Percentiles rank a stretch among this genome's conserved stretches.
Conservation (phyloP, 2,329 filamentous ascomycete genomes). For the Aspergillus glaucus region DNA sequence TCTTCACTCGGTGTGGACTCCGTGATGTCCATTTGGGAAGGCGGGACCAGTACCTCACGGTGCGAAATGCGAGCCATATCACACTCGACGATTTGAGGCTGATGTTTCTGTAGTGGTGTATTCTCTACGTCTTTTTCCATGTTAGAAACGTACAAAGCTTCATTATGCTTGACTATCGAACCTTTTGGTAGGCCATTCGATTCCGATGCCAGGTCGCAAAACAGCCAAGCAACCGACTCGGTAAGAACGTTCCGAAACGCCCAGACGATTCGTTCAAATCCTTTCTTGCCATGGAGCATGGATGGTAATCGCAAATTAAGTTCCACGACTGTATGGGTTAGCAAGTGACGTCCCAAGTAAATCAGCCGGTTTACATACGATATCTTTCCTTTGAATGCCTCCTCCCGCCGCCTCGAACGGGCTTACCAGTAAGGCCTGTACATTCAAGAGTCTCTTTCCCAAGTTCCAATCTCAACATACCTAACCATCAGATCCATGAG, state of each 20-base stretch:
- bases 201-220: constrained; percentile 52
- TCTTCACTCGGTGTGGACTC: constrained; percentile 33
- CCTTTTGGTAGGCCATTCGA: constrained; percentile 32
- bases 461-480: constrained; percentile 67
- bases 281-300: constrained; percentile 78
- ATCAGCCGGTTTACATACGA: constrained; percentile 45
- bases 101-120: constrained; percentile 30
- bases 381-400: constrained; percentile 67
- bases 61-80: constrained; percentile 18
- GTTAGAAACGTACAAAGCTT: not conserved
- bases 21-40: constrained; percentile 20
- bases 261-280: constrained; percentile 70
- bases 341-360: not conserved
- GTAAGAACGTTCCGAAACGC: constrained; percentile 73
- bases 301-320: constrained; percentile 65
- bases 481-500: constrained; percentile 36
- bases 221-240: constrained; percentile 67
- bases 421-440: constrained; percentile 69
- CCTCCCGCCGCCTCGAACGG: constrained; percentile 51
- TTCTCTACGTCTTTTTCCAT: constrained; percentile 15
- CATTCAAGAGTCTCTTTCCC: constrained; percentile 77
- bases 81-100: constrained; percentile 31
- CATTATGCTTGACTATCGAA: constrained; percentile 19
- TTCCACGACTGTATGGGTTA: constrained; percentile 57
- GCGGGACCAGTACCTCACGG: constrained; percentile 24